Evolutionary conservation across 1,284 basidiomycete genomes (phyloP).

Genomic region (Sporisorium sorghi): DNA sequence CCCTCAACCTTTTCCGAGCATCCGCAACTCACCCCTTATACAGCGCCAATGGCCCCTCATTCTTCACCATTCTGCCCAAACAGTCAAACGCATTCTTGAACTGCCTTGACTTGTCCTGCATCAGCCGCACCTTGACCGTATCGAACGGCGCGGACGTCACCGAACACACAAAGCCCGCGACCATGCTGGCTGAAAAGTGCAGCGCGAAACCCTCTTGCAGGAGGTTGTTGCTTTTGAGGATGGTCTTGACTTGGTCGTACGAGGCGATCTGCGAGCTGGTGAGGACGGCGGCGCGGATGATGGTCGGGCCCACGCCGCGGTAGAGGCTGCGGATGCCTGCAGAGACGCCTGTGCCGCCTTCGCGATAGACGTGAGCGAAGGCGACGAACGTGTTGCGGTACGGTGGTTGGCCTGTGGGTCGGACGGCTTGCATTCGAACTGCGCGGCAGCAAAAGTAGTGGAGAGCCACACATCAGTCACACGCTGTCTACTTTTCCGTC

Average conservation of each 20-base stretch:
- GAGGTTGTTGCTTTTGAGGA: constrained; percentile 32
- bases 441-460: not conserved
- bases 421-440: constrained; percentile 57
- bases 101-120: constrained; percentile 50
- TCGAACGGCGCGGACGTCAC: constrained; percentile 55
- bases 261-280: constrained; percentile 56
- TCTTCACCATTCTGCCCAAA: constrained; percentile 42
- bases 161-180: constrained; percentile 56
- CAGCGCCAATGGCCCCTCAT: constrained; percentile 57
- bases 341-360: constrained; percentile 28
- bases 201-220: constrained; percentile 49
- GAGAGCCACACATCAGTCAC: not conserved
- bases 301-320: constrained; percentile 55
- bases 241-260: constrained; percentile 56
- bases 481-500: not conserved
- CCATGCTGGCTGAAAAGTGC: constrained; percentile 54
- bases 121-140: constrained; percentile 56
- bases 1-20: not conserved
- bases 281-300: constrained; percentile 53
- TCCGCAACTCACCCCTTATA: constrained; percentile 51
- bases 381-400: constrained; percentile 56
- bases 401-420: constrained; percentile 45
- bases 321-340: constrained; percentile 50
- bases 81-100: constrained; percentile 50
- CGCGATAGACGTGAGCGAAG: constrained; percentile 46